phyloP scores from a whole-genome alignment of 305 asterid species.

The Solanum hybrid region DNA sequence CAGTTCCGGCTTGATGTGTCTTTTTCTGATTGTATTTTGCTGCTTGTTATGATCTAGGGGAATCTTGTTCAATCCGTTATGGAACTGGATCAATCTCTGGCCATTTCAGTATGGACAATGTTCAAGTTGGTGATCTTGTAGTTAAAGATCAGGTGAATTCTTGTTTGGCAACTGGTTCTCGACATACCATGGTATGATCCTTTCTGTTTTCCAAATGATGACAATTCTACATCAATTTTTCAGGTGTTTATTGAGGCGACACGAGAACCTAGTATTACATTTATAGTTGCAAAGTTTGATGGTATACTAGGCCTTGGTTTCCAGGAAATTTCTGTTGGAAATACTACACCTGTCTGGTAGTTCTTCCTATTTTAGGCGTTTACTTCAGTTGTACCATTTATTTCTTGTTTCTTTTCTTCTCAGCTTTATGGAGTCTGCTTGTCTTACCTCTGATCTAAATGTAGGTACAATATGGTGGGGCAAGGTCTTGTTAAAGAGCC shows the following conservation, averaged over 20 bases:
- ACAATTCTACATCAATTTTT: neutral
- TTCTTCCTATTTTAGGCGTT: neutral
- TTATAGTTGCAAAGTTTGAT: constrained; percentile 67
- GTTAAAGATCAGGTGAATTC: constrained; percentile 75
- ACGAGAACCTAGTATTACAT: constrained; percentile 63
- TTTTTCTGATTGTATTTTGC: neutral
- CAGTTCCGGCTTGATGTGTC: neutral
- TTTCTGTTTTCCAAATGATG: neutral
- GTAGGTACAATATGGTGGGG: constrained; percentile 79
- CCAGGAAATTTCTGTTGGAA: constrained; percentile 73
- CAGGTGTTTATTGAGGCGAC: constrained; percentile 81
- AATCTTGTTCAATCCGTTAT: constrained; percentile 56
- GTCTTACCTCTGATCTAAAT: constrained; percentile 1
- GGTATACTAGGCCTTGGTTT: constrained; percentile 92
- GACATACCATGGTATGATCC: neutral
- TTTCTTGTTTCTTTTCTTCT: neutral
- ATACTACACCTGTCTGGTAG: constrained; percentile 81
- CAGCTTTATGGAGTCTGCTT: neutral
- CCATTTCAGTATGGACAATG: constrained; percentile 74
- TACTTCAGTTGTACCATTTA: neutral
- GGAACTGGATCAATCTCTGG: constrained; percentile 89
- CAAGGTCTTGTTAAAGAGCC: constrained; percentile 74
- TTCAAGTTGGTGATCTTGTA: constrained; percentile 67
- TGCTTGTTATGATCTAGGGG: constrained; percentile 34
- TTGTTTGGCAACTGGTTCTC: neutral